phyloP scores from a whole-genome alignment of 2,329 filamentous ascomycete genomes.

The Exophiala spinifera region DNA sequence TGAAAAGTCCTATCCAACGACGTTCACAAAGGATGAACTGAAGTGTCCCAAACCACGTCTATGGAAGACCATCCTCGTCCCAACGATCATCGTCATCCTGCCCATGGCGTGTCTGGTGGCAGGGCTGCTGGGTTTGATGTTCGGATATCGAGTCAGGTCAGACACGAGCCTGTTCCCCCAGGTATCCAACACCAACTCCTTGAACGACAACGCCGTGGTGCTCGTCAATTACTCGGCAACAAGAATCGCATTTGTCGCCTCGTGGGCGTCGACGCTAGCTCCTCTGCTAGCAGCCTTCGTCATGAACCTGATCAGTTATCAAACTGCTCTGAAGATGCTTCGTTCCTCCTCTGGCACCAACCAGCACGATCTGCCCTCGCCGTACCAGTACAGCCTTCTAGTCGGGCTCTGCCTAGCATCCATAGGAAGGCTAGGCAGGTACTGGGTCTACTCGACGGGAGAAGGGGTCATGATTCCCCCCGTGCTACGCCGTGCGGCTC shows the following conservation, averaged over 20 bases:
- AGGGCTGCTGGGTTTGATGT: constrained; percentile 23
- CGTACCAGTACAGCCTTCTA: constrained; percentile 28
- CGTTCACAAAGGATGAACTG: constrained; percentile 1
- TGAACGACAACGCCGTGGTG: constrained; percentile 18
- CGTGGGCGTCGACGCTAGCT: constrained; percentile 26
- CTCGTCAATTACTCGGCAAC: constrained; percentile 29
- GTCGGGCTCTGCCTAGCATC: constrained; percentile 26
- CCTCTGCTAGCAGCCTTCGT: constrained; percentile 26
- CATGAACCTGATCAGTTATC: constrained; percentile 23
- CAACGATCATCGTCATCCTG: constrained; percentile 20
- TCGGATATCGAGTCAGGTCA: constrained; percentile 23
- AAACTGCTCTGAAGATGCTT: constrained; percentile 15
- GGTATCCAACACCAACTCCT: constrained; percentile 13
- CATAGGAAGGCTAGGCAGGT: constrained; percentile 21
- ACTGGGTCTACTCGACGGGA: constrained; percentile 21
- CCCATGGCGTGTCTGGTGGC: constrained; percentile 25
- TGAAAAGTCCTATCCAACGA: constrained; percentile 17
- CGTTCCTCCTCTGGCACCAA: constrained; percentile 10
- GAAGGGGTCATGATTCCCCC: constrained; percentile 18
- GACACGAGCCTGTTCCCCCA: constrained; percentile 14
- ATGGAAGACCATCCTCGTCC: constrained; percentile 21
- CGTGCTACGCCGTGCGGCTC: constrained; percentile 20
- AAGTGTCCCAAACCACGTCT: constrained; percentile 11
- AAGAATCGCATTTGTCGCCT: constrained; percentile 26
- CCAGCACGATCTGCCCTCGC: constrained; percentile 24